Evolutionary conservation across 805 yeast species (phyloP).

Genomic region (Deakozyma indianensis): DNA sequence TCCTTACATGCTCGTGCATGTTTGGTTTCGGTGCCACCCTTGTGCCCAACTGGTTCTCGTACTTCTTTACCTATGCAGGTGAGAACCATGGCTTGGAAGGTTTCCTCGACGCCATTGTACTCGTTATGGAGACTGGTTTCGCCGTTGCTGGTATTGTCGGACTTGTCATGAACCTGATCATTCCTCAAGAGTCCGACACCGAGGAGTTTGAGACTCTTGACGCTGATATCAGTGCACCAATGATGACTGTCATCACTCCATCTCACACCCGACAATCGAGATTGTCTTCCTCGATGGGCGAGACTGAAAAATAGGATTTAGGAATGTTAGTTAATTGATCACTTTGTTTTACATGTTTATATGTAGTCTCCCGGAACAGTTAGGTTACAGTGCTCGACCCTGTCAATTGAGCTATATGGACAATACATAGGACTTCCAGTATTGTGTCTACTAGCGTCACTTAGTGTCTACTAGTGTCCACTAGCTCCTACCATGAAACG

Average conservation of each 20-base stretch:
- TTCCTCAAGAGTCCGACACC: constrained; percentile 32
- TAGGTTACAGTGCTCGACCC: too few species aligned
- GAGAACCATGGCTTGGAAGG: constrained; percentile 41
- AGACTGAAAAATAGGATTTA: neutral
- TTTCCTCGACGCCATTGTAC: constrained; percentile 50
- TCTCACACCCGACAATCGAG: neutral
- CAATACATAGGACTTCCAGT: too few species aligned
- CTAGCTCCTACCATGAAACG: too few species aligned
- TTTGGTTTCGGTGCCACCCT: constrained; percentile 57
- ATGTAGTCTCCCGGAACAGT: too few species aligned
- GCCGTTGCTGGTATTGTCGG: constrained; percentile 58
- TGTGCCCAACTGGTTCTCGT: constrained; percentile 49
- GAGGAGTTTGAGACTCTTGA: neutral
- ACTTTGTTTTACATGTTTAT: too few species aligned
- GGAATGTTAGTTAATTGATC: neutral
- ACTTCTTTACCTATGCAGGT: constrained; percentile 56
- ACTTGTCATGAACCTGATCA: constrained; percentile 41
- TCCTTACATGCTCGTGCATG: constrained; percentile 47
- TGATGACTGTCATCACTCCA: constrained; percentile 1
- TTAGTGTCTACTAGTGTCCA: too few species aligned
- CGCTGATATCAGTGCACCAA: neutral
- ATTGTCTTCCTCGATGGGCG: neutral
- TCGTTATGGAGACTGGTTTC: constrained; percentile 61
- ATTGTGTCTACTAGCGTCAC: too few species aligned
- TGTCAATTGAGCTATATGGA: too few species aligned